A percentile compares a stretch with the other conserved stretches of the same genome.
phyloP scores from a whole-genome alignment of 306 rosid species.

The Potentilla sterilis region DNA sequence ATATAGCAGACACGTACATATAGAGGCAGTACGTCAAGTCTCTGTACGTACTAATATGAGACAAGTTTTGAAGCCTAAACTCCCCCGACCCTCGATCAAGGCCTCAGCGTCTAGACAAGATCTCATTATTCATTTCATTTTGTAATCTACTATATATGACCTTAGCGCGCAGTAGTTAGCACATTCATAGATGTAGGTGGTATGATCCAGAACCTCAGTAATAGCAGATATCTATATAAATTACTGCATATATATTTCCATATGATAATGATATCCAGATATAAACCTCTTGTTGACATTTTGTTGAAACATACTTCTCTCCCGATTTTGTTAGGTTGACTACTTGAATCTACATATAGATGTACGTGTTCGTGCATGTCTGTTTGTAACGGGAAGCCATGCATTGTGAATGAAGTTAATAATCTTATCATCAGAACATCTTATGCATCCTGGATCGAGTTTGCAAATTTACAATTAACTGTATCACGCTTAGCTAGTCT shows the following conservation, averaged over 20 bases:
- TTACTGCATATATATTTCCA: not conserved
- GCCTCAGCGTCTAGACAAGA: constrained; percentile 11
- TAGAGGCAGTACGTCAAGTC: not conserved
- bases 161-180: not conserved
- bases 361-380: no score
- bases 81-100: constrained; percentile 16
- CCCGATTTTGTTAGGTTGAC: not conserved
- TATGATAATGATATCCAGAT: not conserved
- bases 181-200: no score
- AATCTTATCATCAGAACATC: not conserved
- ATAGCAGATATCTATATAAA: not conserved
- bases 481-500: no score
- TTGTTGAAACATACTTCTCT: not conserved
- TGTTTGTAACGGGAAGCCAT: no score
- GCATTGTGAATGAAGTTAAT: not conserved
- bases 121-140: not conserved
- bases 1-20: not conserved
- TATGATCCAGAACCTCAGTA: not conserved
- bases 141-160: constrained; percentile 13
- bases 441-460: no score
- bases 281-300: not conserved
- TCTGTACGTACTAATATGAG: not conserved
- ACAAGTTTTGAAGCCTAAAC: not conserved
- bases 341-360: not conserved
- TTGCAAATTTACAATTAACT: no score